These are phyloP conservation scores for Aquilaria yunnanensis DNA, from an alignment of 345 rosid genomes.

Conservation along the genomic window DNA sequence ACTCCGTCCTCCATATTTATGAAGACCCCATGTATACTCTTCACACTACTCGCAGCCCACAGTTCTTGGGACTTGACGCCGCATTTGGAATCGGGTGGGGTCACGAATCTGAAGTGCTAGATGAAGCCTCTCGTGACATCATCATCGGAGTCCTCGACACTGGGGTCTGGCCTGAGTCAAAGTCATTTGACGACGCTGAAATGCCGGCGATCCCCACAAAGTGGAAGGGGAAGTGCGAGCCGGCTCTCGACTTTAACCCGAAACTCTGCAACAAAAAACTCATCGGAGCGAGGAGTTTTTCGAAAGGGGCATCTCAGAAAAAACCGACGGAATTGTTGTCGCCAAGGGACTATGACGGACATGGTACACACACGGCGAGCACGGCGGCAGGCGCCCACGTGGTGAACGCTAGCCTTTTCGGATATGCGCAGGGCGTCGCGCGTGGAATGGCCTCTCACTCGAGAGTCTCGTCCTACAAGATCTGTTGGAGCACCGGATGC, in stretches of 20 bases:
- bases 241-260: slow-evolving; percentile 58
- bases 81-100: slow-evolving; percentile 31
- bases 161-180: slow-evolving; percentile 88
- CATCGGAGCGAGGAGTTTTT: slow-evolving; percentile 73
- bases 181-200: slow-evolving; percentile 51
- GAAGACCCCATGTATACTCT: slow-evolving; percentile 69
- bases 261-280: slow-evolving; percentile 70
- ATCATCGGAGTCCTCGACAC: slow-evolving; percentile 81
- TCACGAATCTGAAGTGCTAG: slow-evolving; percentile 20
- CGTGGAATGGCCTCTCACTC: slow-evolving; percentile 78
- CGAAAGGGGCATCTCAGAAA: slow-evolving; percentile 33
- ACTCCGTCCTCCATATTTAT: slow-evolving; percentile 55
- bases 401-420: slow-evolving; percentile 61
- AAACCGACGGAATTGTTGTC: slow-evolving; percentile 47
- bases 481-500: slow-evolving; percentile 66
- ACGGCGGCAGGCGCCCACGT: slow-evolving; percentile 78
- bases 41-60: slow-evolving; percentile 79
- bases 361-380: slow-evolving; percentile 80
- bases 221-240: slow-evolving; percentile 76
- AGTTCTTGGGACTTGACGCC: slow-evolving; percentile 62
- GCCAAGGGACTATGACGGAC: slow-evolving; percentile 75
- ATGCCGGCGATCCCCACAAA: slow-evolving; percentile 62
- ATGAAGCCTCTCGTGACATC: slow-evolving; percentile 40
- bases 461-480: slow-evolving; percentile 71
- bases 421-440: slow-evolving; percentile 80